These are phyloP conservation scores for Micromonas pusilla DNA, from an alignment of 139 green algal genomes.

Conservation along the genomic window DNA sequence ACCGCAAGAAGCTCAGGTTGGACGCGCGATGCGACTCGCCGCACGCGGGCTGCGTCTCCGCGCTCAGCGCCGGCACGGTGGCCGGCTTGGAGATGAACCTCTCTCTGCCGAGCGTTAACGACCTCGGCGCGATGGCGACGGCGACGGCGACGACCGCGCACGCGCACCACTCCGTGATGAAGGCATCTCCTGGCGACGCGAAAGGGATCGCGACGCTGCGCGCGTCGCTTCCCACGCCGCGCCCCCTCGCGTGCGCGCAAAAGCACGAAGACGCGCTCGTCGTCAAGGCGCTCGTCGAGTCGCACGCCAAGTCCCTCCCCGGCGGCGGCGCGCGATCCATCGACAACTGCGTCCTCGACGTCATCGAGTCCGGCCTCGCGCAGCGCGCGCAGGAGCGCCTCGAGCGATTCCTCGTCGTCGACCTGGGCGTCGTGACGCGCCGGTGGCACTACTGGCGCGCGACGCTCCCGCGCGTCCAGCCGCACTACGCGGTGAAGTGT, in stretches of 20 bases:
- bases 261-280: background rate
- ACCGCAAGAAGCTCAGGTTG: background rate
- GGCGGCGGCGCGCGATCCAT: background rate
- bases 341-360: constrained; percentile 1
- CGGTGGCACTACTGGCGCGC: constrained; percentile 33
- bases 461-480: constrained; percentile 77
- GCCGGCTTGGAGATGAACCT: background rate
- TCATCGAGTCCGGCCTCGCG: constrained; percentile 28
- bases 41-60: background rate
- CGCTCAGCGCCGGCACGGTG: no score
- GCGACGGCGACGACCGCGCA: background rate
- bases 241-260: background rate
- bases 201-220: background rate
- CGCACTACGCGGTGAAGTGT: constrained; percentile 95
- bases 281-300: background rate
- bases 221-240: background rate
- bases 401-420: constrained; percentile 84
- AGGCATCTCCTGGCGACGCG: background rate
- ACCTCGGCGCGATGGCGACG: background rate
- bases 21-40: background rate
- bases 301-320: background rate
- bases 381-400: constrained; percentile 42
- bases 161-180: background rate
- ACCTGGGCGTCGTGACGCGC: constrained; percentile 70
- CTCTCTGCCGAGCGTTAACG: background rate